A percentile compares a stretch with the other conserved stretches of the same genome.
Conservation (phyloP, 305 asterid genomes). For the Salvia sclarea region DNA sequence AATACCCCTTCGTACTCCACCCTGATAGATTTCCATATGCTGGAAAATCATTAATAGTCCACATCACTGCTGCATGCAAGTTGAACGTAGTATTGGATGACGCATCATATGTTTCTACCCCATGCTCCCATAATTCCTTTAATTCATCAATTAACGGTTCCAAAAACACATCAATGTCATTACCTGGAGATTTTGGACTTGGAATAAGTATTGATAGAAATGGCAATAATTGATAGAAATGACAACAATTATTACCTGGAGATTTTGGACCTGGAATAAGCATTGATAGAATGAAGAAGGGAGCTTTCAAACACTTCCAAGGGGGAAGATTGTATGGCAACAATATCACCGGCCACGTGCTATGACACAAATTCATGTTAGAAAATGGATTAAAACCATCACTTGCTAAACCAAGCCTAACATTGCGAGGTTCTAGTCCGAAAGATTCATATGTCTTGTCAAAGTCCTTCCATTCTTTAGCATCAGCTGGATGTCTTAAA, state of each 20-base stretch:
- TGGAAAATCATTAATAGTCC: slow-evolving; percentile 16
- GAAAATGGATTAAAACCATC: no score
- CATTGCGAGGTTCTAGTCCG: no score
- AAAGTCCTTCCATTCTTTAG: not conserved
- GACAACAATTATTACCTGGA: no score
- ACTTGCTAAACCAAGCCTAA: no score
- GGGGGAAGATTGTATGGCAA: slow-evolving; percentile 23
- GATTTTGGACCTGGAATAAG: no score
- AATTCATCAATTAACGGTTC: slow-evolving; percentile 13
- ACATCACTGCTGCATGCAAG: not conserved
- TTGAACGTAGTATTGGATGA: not conserved
- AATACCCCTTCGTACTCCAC: slow-evolving; percentile 24
- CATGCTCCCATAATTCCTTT: no score
- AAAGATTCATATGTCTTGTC: not conserved
- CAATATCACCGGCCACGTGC: slow-evolving; percentile 2
- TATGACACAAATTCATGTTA: not conserved
- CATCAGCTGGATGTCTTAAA: slow-evolving; percentile 9
- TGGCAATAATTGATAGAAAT: no score
- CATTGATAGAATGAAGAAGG: slow-evolving; percentile 25
- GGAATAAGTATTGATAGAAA: no score
- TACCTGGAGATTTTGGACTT: not conserved
- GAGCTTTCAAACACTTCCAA: slow-evolving; percentile 22
- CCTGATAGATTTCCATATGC: slow-evolving; percentile 8
- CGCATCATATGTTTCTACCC: slow-evolving; percentile 6
- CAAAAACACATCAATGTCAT: not conserved